Evolutionary conservation across 305 asterid genomes (phyloP), one percentile per base, ranked within the genome.

Genomic region (Salvia sclarea): DNA sequence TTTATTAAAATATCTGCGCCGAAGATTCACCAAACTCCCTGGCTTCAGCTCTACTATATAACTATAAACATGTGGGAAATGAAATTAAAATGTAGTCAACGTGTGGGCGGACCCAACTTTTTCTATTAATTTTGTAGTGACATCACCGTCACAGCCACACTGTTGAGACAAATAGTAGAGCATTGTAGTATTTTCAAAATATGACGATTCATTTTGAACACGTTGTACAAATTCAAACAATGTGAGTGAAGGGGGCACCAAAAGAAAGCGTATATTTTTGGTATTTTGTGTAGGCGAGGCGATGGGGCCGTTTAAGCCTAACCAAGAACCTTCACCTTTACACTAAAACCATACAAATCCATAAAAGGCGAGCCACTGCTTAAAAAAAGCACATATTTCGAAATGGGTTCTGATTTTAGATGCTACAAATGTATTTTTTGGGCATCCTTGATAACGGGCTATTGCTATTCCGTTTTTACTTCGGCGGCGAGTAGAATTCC

Each of bases 401-500:
- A 35, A 62, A 78, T 82, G 87, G 77, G 48, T 14, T 61, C 61
- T 14, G 65, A 14, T 37, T 63, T 55, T 40, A 47, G 75, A 52
- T 41, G 38, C 24, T 18, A 4, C 47, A 45, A 28, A 17, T 24
- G 55, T 50, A 6, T 76, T 0, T 45, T 70, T 14, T 75, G 80
- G 76, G 11, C 24, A 44, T 57, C 78, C 49, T 61, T 74, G 7
- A n/a, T 61, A 11, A 14, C 56, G 4, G 1, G 72, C 14, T 45
- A 31, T 38, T 72, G 45, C 55, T 80, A 61, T 25, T 74, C 72
- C 8, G 76, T 37, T 9, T 70, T 71, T 54, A 61, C 67, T 58
- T 69, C 37, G 20, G 85, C 83, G 10, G 71, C 50, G 10, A 76
- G 83, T 30, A 74, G 40, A 12, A 63, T 92, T 50, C 52, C 73